Evolutionary conservation across 495 filamentous ascomycete genomes (phyloP).

Genomic region (Hyphodiscus hymeniophilus): DNA sequence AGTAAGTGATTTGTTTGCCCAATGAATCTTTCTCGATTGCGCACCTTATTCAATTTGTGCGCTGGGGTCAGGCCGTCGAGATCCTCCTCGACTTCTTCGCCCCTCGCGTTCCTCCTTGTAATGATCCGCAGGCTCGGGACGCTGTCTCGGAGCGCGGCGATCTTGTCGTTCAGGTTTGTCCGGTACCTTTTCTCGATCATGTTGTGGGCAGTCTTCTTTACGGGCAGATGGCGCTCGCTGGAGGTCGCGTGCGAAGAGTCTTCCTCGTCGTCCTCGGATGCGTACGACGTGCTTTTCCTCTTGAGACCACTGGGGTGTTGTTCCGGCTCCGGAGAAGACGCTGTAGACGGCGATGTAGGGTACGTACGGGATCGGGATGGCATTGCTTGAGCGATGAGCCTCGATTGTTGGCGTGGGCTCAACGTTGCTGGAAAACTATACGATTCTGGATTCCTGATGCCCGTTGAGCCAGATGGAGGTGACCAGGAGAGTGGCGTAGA

Average conservation of each 20-base stretch:
- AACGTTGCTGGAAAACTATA: not conserved
- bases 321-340: conserved; percentile 6
- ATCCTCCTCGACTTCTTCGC: conserved; percentile 60
- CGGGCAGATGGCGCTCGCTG: conserved; percentile 45
- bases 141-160: conserved; percentile 78
- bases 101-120: conserved; percentile 40
- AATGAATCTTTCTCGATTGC: not conserved
- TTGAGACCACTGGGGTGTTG: conserved; percentile 3
- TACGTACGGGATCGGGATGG: conserved; percentile 2
- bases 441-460: not conserved
- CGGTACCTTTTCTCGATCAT: conserved; percentile 97
- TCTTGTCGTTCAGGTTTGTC: conserved; percentile 94
- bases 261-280: conserved; percentile 13
- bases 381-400: conserved; percentile 17
- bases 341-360: conserved; percentile 9
- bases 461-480: not conserved
- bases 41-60: conserved; percentile 93
- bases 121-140: conserved; percentile 78
- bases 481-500: conserved; percentile 17
- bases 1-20: not conserved
- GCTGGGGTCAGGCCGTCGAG: conserved; percentile 68
- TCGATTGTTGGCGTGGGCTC: conserved; percentile 7
- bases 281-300: conserved; percentile 7
- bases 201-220: conserved; percentile 96
- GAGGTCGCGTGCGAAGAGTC: conserved; percentile 1